Evolutionary conservation across 2,329 filamentous ascomycete species (phyloP), one percentile per base, ranked within the genome.

Genomic region (Cercospora janseana): DNA sequence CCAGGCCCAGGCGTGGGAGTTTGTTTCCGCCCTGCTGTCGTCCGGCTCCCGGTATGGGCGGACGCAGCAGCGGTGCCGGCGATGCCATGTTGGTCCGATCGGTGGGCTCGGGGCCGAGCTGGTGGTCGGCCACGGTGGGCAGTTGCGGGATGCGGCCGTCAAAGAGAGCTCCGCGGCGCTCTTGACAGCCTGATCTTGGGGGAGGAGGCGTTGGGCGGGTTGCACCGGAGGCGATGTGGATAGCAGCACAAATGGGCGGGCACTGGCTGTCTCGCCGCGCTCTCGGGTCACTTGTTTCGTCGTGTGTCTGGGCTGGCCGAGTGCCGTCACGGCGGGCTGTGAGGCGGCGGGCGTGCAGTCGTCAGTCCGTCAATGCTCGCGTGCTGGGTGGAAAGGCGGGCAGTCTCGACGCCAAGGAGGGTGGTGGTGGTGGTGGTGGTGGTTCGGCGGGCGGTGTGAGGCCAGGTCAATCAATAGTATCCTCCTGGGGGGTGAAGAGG

Each of bases 1-100:
- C 88, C 49, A 97, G 81, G 35, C 90, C 92, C 51, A 97, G 79
- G 62, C 87, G 83, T 21, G 89, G 89, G 46, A 86, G 69, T 40
- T 52, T 63, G 21, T 43, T 53, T 20, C 52, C 62, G 29, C 59
- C 57, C 40, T 63, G 58, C 43, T 61, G 69, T 40, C 69, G 78
- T 61, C 83, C 79, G 58, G 75, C 77, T 57, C 88, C 87, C 29
- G 86, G 87, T 49, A 94, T 84, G 55, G 89, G 88, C 47, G 89
- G 87, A 54, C 89, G 86, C 49, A 95, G 84, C 51, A 94, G 81
- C 54, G 88, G 88, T 46, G 85, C 87, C 45, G 87, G 84, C 41
- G 86, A 83, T 51, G 86, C 82, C 84, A 91, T 87, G 63, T 77
- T 79, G 63, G 64, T 51, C 58, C 58, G 62, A 41, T 57, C 51